These are phyloP conservation scores for Lithospermum erythrorhizon DNA, from an alignment of 257 asterid species.

Conservation along the genomic window DNA sequence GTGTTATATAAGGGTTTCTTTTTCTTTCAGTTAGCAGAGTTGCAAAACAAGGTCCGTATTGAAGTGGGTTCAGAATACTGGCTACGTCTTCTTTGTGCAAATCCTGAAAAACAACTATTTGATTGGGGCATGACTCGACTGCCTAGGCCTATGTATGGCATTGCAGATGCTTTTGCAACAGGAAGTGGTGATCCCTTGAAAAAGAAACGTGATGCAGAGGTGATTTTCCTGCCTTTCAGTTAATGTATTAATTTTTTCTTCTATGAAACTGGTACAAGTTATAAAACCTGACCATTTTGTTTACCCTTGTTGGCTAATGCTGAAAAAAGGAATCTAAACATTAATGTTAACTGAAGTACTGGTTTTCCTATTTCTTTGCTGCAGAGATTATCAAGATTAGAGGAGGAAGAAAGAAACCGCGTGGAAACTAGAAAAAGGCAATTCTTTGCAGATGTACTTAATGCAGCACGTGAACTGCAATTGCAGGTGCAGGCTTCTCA, in stretches of 20 bases:
- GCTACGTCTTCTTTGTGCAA: slow-evolving; percentile 80
- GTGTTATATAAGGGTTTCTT: slow-evolving; percentile 15
- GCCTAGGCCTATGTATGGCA: slow-evolving; percentile 75
- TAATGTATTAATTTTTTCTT: not conserved
- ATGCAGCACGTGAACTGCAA: slow-evolving; percentile 91
- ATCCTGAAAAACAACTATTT: slow-evolving; percentile 84
- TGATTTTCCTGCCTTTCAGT: slow-evolving; percentile 13
- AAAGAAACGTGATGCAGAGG: slow-evolving; percentile 97
- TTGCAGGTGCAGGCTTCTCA: slow-evolving; percentile 83
- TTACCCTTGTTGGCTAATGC: not conserved
- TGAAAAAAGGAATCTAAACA: not conserved
- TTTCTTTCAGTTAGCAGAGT: slow-evolving; percentile 56
- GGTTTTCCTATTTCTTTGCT: slow-evolving; percentile 15
- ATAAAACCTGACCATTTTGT: not conserved
- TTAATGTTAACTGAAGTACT: slow-evolving; percentile 12
- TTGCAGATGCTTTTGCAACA: slow-evolving; percentile 85
- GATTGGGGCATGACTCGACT: slow-evolving; percentile 98
- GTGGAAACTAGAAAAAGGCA: slow-evolving; percentile 76
- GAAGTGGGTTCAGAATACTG: slow-evolving; percentile 91
- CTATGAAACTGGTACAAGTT: not conserved
- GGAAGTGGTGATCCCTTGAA: slow-evolving; percentile 85
- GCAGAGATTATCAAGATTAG: slow-evolving; percentile 83
- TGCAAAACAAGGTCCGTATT: slow-evolving; percentile 73
- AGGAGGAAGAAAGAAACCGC: slow-evolving; percentile 84
- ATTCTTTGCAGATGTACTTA: slow-evolving; percentile 80